These are phyloP conservation scores for Pleurotus tuoliensis DNA, from an alignment of 768 basidiomycete species.

Conservation along the genomic window DNA sequence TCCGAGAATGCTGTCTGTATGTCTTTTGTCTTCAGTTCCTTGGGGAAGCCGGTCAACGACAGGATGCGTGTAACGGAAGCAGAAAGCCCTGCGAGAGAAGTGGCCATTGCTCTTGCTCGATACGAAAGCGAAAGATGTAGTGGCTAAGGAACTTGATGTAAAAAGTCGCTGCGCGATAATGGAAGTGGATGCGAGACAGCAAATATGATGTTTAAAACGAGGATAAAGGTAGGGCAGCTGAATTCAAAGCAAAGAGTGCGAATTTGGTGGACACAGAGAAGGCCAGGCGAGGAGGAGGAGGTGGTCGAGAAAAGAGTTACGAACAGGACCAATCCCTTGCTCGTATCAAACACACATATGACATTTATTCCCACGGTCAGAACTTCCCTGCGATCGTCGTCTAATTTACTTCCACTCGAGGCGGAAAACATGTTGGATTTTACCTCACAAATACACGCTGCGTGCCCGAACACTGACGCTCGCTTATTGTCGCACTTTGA, in stretches of 20 bases:
- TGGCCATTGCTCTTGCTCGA: constrained; percentile 46
- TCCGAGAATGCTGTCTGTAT: constrained; percentile 88
- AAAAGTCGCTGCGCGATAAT: not conserved
- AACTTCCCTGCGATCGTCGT: not conserved
- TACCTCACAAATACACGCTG: no score
- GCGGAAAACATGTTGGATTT: no score
- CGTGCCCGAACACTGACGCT: no score
- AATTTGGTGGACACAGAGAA: constrained; percentile 7
- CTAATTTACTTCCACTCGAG: no score
- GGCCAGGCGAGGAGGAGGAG: constrained; percentile 4
- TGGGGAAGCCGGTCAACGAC: constrained; percentile 85
- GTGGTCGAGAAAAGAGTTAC: constrained; percentile 2
- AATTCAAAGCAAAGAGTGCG: constrained; percentile 5
- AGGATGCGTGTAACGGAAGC: constrained; percentile 97
- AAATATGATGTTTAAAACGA: constrained; percentile 1
- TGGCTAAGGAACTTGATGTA: not conserved
- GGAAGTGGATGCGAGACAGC: not conserved
- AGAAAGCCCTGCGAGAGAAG: constrained; percentile 77
- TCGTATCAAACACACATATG: constrained; percentile 3
- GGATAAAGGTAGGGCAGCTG: constrained; percentile 5
- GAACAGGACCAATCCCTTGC: not conserved
- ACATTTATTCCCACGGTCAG: constrained; percentile 6
- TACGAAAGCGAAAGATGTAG: constrained; percentile 15
- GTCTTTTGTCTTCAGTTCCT: constrained; percentile 96
- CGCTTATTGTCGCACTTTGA: no score